phyloP scores from a whole-genome alignment of 2,329 filamentous ascomycete genomes.

The Dothiorella sarmentorum region DNA sequence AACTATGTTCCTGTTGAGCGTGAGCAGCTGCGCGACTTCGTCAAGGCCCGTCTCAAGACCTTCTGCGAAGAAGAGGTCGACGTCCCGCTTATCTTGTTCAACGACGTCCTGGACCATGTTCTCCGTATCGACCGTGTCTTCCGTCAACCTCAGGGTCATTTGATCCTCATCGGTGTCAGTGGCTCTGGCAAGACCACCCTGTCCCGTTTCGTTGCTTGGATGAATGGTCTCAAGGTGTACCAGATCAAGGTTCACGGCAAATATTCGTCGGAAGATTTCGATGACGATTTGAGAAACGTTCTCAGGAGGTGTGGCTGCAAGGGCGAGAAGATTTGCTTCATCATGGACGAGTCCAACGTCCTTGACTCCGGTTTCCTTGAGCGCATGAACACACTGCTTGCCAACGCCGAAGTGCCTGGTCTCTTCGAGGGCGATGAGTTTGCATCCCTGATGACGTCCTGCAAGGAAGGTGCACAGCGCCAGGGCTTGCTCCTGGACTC shows the following conservation, averaged over 20 bases:
- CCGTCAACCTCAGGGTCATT: slow-evolving; percentile 93
- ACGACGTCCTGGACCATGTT: slow-evolving; percentile 97
- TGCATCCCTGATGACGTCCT: slow-evolving; percentile 97
- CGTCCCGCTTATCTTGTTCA: slow-evolving; percentile 97
- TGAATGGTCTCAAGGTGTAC: slow-evolving; percentile 98
- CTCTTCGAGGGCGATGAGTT: slow-evolving; percentile 99
- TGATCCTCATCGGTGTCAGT: slow-evolving; percentile 97
- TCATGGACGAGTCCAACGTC: slow-evolving; percentile 99
- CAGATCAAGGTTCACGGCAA: slow-evolving; percentile 99
- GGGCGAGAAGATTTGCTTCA: slow-evolving; percentile 99
- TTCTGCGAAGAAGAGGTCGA: slow-evolving; percentile 99
- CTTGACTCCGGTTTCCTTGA: slow-evolving; percentile 98
- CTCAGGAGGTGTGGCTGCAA: slow-evolving; percentile 92
- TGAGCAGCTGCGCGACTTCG: slow-evolving; percentile 91
- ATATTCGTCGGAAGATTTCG: slow-evolving; percentile 97
- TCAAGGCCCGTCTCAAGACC: slow-evolving; percentile 92
- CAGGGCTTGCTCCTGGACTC: slow-evolving; percentile 95
- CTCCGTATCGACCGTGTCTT: slow-evolving; percentile 98
- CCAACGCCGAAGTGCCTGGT: slow-evolving; percentile 98
- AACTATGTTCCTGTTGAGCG: slow-evolving; percentile 96
- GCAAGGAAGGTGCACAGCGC: slow-evolving; percentile 95
- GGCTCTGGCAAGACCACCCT: slow-evolving; percentile 98
- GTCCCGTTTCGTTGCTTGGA: slow-evolving; percentile 98
- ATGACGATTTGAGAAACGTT: slow-evolving; percentile 93
- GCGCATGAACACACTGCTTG: slow-evolving; percentile 97